Evolutionary conservation across 306 rosid species (phyloP), one percentile per base, ranked within the genome.

Genomic region (Vigna trinervia): DNA sequence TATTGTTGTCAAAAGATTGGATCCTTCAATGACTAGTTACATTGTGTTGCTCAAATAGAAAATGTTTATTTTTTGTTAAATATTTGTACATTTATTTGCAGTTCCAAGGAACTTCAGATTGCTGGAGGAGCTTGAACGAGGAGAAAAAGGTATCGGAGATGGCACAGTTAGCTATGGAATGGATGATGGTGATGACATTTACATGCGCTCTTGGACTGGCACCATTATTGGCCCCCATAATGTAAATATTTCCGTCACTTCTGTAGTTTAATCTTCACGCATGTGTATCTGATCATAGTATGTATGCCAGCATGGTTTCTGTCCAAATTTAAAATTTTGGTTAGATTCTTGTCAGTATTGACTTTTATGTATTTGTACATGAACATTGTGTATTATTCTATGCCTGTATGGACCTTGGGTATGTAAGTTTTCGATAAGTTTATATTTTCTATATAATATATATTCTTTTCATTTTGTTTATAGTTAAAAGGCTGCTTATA

Each of bases 111-210:
- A 96, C 91, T 96, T 96, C 89, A 91, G 99, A 90, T 86, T 96
- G 94, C 87, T 96, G 89, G 99, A 96, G 90, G 99, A 96, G 64
- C 98, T 96, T 68, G 99, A 96, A 85, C 92, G 99, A 0, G 99
- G 99, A 69, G 97, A 92, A 80, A 92, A 92, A 59, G 97, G 97
- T 3, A 92, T 92, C 63, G 97, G 97, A 53, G 97, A 92, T 74
- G 97, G 96, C 81, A 88, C 96, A 41, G 97, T 92, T 51, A 92
- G 97, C 87, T 92, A 92, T 81, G 99, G 99, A 60, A 96, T 96
- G 99, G 99, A 96, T 26, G 99, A 96, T 6, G 98, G 99, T 56
- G 99, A 96, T 77, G 99, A 96, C 83, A 96, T 96, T 82, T 93
- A 91, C 89, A 96, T 96, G 99, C 92, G 92, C 69, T 90, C 96